Percentiles rank a stretch among this genome's conserved stretches.
phyloP scores from a whole-genome alignment of 73 alveolate species.

The Urostyla sp. region DNA sequence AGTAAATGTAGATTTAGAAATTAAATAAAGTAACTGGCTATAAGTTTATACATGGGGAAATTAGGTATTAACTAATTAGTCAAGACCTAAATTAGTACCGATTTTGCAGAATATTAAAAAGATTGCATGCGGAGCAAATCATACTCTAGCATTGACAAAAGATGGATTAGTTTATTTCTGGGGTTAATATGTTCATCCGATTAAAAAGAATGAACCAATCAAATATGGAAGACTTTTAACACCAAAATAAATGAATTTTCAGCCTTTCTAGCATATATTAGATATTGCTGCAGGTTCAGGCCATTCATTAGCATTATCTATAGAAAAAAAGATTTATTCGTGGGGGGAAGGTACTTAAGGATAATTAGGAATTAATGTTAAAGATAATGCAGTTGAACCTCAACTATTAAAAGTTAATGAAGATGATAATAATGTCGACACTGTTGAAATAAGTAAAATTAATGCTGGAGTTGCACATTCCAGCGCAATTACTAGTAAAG shows the following conservation, averaged over 20 bases:
- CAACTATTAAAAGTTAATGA: neutral
- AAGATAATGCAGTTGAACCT: conserved; percentile 43
- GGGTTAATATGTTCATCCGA: conserved; percentile 67
- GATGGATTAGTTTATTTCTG: conserved; percentile 66
- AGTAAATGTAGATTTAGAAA: neutral
- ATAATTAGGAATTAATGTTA: conserved; percentile 13
- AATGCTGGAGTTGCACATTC: conserved; percentile 61
- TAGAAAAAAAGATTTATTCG: conserved; percentile 13
- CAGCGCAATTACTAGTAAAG: conserved; percentile 41
- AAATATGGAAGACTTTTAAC: conserved; percentile 39
- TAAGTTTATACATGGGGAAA: conserved; percentile 58
- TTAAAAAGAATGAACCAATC: conserved; percentile 12
- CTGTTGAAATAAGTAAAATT: too few relatives aligned
- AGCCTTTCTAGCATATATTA: neutral
- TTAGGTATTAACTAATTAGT: conserved; percentile 3
- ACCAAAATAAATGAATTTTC: conserved; percentile 10
- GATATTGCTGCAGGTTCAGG: conserved; percentile 47
- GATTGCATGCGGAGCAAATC: conserved; percentile 77
- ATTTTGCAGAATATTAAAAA: neutral
- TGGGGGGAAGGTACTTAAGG: conserved; percentile 52
- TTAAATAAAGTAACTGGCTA: neutral
- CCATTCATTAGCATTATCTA: conserved; percentile 36
- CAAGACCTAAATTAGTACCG: conserved; percentile 17
- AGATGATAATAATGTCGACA: neutral
- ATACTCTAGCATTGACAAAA: conserved; percentile 64